These are phyloP conservation scores for Sicyos edulis DNA, from an alignment of 306 rosid species.

Conservation along the genomic window DNA sequence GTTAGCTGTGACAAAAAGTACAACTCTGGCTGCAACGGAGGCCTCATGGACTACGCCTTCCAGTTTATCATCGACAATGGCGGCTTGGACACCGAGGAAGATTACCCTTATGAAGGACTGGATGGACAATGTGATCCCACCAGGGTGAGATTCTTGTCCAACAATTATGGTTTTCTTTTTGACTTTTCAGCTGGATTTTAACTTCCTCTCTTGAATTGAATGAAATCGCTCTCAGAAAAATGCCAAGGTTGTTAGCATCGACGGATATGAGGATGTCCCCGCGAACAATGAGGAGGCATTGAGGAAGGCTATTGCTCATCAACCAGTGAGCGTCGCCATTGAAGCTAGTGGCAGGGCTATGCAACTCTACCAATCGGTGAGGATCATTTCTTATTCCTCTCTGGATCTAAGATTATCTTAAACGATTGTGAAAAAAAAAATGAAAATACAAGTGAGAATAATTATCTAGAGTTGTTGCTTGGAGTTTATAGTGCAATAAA, in stretches of 20 bases:
- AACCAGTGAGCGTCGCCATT: constrained; percentile 55
- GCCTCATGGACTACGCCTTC: constrained; percentile 85
- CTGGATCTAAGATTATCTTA: too few species aligned
- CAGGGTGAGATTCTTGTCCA: constrained; percentile 30
- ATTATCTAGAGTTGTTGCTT: too few species aligned
- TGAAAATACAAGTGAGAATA: too few species aligned
- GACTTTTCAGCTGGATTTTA: neutral
- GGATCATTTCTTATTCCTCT: neutral
- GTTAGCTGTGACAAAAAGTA: constrained; percentile 64
- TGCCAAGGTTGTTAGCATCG: constrained; percentile 63
- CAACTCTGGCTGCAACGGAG: constrained; percentile 81
- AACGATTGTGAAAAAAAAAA: too few species aligned
- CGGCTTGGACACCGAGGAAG: constrained; percentile 76
- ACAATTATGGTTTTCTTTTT: neutral
- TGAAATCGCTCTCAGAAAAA: constrained; percentile 27
- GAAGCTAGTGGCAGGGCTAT: constrained; percentile 61
- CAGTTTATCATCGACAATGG: constrained; percentile 72
- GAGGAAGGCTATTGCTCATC: constrained; percentile 54
- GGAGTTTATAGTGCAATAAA: too few species aligned
- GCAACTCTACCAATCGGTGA: constrained; percentile 58
- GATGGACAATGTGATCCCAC: constrained; percentile 49
- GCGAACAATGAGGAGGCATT: constrained; percentile 40
- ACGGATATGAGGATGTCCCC: constrained; percentile 82
- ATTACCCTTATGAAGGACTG: constrained; percentile 65
- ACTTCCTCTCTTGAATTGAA: neutral